Evolutionary conservation across 495 filamentous ascomycete genomes (phyloP).

Genomic region (Penicillium alfredii): DNA sequence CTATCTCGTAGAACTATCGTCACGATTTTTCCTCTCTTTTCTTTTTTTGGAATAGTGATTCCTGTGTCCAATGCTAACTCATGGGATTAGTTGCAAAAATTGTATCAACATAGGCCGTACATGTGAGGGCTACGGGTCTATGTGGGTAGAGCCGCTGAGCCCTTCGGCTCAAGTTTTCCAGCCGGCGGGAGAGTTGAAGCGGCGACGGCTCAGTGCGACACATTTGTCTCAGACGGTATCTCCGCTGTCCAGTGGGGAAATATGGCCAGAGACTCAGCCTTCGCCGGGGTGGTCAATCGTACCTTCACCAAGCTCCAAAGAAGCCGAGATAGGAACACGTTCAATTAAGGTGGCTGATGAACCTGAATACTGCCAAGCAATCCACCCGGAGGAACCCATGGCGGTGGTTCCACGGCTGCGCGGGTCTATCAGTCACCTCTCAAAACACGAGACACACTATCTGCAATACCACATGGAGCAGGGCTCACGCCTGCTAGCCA

Average conservation of each 20-base stretch:
- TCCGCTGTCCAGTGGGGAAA: no score
- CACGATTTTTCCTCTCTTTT: no score
- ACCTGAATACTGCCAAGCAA: no score
- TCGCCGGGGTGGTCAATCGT: conserved; percentile 6
- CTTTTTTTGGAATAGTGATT: no score
- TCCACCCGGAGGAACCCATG: no score
- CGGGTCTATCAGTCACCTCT: conserved; percentile 26
- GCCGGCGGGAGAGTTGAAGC: conserved; percentile 19
- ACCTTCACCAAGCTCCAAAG: conserved; percentile 5
- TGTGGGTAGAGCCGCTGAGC: conserved; percentile 37
- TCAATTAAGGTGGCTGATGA: no score
- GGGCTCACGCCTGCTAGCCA: conserved; percentile 36
- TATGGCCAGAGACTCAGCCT: conserved; percentile 8
- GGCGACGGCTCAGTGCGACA: conserved; percentile 17
- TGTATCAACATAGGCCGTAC: conserved; percentile 33
- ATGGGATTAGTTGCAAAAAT: conserved; percentile 31
- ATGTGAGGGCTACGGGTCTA: conserved; percentile 42
- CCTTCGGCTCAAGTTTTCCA: conserved; percentile 32
- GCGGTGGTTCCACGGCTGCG: conserved; percentile 9
- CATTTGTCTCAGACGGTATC: conserved; percentile 12
- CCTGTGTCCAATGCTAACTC: no score
- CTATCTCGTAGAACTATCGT: background rate
- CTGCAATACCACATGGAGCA: conserved; percentile 41
- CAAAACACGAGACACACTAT: conserved; percentile 34
- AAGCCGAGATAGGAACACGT: background rate